phyloP scores from a whole-genome alignment of 2,329 filamentous ascomycete species.

The Dryadomyces quercivorus region DNA sequence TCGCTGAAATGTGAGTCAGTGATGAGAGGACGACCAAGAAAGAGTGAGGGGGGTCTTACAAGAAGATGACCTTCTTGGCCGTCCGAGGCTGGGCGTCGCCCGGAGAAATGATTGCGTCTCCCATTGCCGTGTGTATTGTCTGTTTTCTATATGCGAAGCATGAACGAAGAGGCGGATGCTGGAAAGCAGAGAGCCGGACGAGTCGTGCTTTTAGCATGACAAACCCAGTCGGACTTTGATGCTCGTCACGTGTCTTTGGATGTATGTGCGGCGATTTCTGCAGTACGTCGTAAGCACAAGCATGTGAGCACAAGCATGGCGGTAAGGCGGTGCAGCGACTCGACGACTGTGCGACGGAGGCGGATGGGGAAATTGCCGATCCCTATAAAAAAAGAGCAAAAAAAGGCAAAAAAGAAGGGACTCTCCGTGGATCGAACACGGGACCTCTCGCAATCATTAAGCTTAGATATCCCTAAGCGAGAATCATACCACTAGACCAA shows the following conservation, averaged over 20 bases:
- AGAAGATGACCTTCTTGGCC: conserved; percentile 27
- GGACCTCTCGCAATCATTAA: neutral
- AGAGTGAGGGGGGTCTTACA: conserved; percentile 21
- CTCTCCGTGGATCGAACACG: neutral
- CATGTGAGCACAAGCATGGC: too few relatives aligned
- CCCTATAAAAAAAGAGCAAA: neutral
- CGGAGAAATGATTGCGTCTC: neutral
- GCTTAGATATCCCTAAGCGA: neutral
- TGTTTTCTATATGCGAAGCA: neutral
- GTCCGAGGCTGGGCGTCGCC: neutral
- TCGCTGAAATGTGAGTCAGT: conserved; percentile 50
- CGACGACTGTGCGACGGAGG: too few relatives aligned
- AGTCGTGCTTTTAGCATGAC: conserved; percentile 9
- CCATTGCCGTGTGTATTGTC: conserved; percentile 1
- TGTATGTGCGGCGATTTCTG: too few relatives aligned
- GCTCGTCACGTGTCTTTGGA: neutral
- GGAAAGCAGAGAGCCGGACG: neutral
- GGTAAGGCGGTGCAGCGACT: neutral
- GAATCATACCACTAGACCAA: neutral
- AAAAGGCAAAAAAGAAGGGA: neutral
- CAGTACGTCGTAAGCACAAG: too few relatives aligned
- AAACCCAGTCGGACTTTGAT: conserved; percentile 10
- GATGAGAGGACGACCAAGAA: neutral
- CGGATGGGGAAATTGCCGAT: neutral
- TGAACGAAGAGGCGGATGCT: conserved; percentile 4